phyloP scores from a whole-genome alignment of 495 filamentous ascomycete species.

The Extremus antarcticus region DNA sequence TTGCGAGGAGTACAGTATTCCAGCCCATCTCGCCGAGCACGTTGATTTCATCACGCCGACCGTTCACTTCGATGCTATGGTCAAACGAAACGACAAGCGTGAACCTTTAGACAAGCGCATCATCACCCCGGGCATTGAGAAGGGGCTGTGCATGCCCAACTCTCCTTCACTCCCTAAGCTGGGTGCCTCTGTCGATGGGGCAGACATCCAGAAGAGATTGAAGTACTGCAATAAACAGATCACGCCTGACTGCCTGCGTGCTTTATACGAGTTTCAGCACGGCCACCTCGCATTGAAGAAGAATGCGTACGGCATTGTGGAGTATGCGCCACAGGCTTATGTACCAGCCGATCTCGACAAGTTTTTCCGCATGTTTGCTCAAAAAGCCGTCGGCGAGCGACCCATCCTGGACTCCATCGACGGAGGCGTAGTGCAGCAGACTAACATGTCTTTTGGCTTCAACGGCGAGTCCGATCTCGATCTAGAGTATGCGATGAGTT shows the following conservation, averaged over 20 bases:
- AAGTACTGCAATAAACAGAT: constrained; percentile 37
- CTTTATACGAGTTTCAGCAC: constrained; percentile 42
- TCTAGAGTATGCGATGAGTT: constrained; percentile 29
- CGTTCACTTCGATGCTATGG: constrained; percentile 19
- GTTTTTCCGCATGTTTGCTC: constrained; percentile 12
- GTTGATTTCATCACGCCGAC: constrained; percentile 30
- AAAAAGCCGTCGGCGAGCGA: constrained; percentile 10
- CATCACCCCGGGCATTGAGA: neutral
- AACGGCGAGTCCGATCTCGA: constrained; percentile 22
- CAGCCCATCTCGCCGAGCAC: constrained; percentile 25
- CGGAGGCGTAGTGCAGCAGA: constrained; percentile 8
- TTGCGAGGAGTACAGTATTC: constrained; percentile 21
- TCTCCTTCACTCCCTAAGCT: constrained; percentile 20
- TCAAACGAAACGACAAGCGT: neutral
- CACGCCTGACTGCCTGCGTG: constrained; percentile 44
- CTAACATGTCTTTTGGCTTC: neutral
- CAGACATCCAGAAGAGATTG: constrained; percentile 20
- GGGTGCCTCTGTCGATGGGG: constrained; percentile 1
- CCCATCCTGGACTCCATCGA: constrained; percentile 19
- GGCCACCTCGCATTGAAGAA: constrained; percentile 27
- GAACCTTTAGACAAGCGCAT: constrained; percentile 13
- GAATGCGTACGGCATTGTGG: constrained; percentile 44
- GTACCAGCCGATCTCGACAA: constrained; percentile 13
- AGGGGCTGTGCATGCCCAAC: neutral
- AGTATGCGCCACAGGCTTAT: constrained; percentile 31